Evolutionary conservation across 1,284 basidiomycete genomes (phyloP).

Genomic region (Apiotrichum mycotoxinovorans): DNA sequence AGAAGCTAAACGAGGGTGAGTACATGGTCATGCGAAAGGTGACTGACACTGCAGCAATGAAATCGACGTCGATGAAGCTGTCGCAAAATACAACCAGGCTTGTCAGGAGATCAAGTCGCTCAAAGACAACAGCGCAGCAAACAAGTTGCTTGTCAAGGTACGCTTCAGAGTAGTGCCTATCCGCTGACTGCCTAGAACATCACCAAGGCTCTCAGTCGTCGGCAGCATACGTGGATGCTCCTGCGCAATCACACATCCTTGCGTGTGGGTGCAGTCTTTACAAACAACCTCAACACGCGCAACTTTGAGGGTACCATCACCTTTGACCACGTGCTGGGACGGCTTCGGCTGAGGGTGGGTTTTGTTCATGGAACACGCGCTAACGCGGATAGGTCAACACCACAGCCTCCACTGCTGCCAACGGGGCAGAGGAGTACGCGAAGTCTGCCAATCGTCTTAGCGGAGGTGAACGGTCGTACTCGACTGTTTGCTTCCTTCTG

Average conservation of each 20-base stretch:
- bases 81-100: conserved; percentile 58
- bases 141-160: conserved; percentile 8
- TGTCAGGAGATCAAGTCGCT: conserved; percentile 13
- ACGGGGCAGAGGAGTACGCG: neutral
- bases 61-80: conserved; percentile 71
- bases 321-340: conserved; percentile 72
- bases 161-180: conserved; percentile 1
- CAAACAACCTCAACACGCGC: conserved; percentile 74
- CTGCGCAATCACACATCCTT: conserved; percentile 82
- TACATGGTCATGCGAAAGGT: conserved; percentile 7
- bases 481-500: conserved; percentile 87
- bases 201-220: conserved; percentile 43
- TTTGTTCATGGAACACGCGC: neutral
- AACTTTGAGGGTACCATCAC: conserved; percentile 72
- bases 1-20: conserved; percentile 65
- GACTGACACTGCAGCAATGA: conserved; percentile 58
- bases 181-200: conserved; percentile 9
- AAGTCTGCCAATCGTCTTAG: conserved; percentile 53
- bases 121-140: conserved; percentile 36
- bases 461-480: conserved; percentile 95
- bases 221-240: conserved; percentile 73
- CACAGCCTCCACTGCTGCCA: neutral
- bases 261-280: conserved; percentile 78
- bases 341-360: conserved; percentile 65
- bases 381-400: conserved; percentile 1